These are phyloP conservation scores for Chlamydomonas incerta DNA, from an alignment of 139 green algal genomes.

Conservation along the genomic window DNA sequence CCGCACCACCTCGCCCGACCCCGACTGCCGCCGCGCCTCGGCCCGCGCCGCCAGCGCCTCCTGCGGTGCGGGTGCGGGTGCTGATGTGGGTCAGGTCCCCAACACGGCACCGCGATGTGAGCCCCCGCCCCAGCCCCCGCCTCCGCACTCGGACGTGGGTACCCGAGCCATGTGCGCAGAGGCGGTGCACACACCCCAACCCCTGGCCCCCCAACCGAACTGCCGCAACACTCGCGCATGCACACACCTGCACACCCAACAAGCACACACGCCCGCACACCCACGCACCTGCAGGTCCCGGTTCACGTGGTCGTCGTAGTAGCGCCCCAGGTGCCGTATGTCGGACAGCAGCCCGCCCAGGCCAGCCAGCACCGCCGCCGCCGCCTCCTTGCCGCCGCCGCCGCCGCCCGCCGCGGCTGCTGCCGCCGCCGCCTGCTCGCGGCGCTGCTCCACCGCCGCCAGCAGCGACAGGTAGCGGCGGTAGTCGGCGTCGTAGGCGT, in stretches of 20 bases:
- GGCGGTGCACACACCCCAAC: too few relatives aligned
- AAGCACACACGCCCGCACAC: neutral
- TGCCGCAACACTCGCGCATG: too few relatives aligned
- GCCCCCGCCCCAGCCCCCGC: too few relatives aligned
- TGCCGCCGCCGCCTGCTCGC: neutral
- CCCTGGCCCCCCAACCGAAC: too few relatives aligned
- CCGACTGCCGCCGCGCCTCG: neutral
- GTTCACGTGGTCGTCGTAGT: constrained; percentile 14
- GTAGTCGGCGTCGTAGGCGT: constrained; percentile 30
- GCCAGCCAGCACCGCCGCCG: neutral
- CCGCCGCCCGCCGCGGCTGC: neutral
- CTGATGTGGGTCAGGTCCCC: neutral
- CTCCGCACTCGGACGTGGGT: too few relatives aligned
- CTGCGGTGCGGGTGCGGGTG: neutral
- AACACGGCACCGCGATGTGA: too few relatives aligned
- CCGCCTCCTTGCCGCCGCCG: neutral
- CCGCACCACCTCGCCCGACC: constrained; percentile 10
- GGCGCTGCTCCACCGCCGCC: neutral
- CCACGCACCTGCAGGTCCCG: constrained; percentile 3
- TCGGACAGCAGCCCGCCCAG: neutral
- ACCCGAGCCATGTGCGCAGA: too few relatives aligned
- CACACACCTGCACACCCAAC: too few relatives aligned
- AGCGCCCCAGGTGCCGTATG: neutral
- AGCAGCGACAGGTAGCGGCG: constrained; percentile 5
- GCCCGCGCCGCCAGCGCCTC: neutral